A percentile compares a stretch with the other conserved stretches of the same genome.
phyloP scores from a whole-genome alignment of 106 monocot species.

The Phalaenopsis equestris region DNA sequence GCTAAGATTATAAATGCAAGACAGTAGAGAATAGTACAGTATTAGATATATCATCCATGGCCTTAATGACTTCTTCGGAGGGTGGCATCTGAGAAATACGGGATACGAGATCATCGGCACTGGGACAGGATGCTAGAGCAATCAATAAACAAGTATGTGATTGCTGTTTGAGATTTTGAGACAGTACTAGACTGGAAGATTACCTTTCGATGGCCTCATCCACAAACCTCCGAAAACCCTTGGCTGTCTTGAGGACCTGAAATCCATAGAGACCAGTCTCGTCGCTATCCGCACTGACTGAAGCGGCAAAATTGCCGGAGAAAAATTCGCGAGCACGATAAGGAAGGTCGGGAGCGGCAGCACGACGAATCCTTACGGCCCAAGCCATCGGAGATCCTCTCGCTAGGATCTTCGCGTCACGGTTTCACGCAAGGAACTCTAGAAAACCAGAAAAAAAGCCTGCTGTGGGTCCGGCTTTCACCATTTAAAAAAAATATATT shows the following conservation, averaged over 20 bases:
- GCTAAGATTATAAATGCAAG: background rate
- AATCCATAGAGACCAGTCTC: slow-evolving; percentile 71
- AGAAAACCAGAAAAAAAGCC: no score
- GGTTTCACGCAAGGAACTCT: background rate
- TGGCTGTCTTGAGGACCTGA: slow-evolving; percentile 56
- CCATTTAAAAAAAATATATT: no score
- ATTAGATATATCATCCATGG: slow-evolving; percentile 91
- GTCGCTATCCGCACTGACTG: slow-evolving; percentile 3
- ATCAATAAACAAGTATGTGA: background rate
- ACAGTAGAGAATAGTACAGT: slow-evolving; percentile 29
- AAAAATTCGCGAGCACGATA: slow-evolving; percentile 3
- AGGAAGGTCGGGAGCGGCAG: background rate
- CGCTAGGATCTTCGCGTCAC: background rate
- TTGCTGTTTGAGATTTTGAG: background rate
- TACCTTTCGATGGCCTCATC: slow-evolving; percentile 90
- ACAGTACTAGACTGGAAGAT: background rate
- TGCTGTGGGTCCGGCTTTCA: no score
- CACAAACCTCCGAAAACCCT: slow-evolving; percentile 82
- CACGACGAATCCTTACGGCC: slow-evolving; percentile 6
- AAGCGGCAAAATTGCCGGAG: background rate
- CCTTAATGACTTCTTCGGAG: slow-evolving; percentile 52
- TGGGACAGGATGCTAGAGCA: slow-evolving; percentile 11
- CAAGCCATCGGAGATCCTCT: slow-evolving; percentile 8
- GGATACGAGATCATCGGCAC: slow-evolving; percentile 56
- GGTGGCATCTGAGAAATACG: slow-evolving; percentile 54